These are phyloP conservation scores for Perilla frutescens DNA, from an alignment of 257 asterid genomes.

Conservation along the genomic window DNA sequence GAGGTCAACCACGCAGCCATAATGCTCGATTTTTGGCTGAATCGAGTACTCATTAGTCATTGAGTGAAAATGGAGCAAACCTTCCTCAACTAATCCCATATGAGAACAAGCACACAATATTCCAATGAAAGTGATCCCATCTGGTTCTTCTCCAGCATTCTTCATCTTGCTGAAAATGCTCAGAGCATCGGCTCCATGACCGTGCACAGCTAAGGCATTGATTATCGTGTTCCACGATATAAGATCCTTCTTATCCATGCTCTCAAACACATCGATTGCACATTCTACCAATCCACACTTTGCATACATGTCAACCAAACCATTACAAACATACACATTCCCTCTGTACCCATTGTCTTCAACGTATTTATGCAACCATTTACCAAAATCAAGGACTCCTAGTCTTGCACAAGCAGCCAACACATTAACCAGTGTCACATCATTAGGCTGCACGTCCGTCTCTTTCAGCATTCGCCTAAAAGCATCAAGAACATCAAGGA, in stretches of 20 bases:
- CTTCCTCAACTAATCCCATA: constrained; percentile 74
- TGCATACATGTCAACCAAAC: constrained; percentile 78
- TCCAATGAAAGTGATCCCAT: constrained; percentile 76
- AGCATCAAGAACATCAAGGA: constrained; percentile 53
- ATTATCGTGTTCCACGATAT: constrained; percentile 87
- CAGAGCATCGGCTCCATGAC: constrained; percentile 72
- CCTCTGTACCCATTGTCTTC: constrained; percentile 50
- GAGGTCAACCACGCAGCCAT: constrained; percentile 87
- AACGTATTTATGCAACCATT: constrained; percentile 69
- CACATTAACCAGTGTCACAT: constrained; percentile 72
- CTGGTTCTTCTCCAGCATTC: constrained; percentile 58
- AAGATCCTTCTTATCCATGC: constrained; percentile 63
- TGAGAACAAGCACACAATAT: constrained; percentile 82
- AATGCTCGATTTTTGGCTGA: constrained; percentile 72
- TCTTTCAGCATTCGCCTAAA: constrained; percentile 67
- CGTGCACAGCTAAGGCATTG: constrained; percentile 82
- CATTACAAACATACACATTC: constrained; percentile 69
- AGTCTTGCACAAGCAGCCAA: constrained; percentile 74
- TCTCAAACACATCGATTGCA: constrained; percentile 58
- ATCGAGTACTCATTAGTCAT: constrained; percentile 58
- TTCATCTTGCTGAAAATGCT: constrained; percentile 66
- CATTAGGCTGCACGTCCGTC: constrained; percentile 65
- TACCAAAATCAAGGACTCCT: constrained; percentile 78
- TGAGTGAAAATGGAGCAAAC: constrained; percentile 56
- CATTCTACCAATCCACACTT: constrained; percentile 74